phyloP scores from a whole-genome alignment of 192 early-diverging fungal genomes.

The Podila minutissima region DNA sequence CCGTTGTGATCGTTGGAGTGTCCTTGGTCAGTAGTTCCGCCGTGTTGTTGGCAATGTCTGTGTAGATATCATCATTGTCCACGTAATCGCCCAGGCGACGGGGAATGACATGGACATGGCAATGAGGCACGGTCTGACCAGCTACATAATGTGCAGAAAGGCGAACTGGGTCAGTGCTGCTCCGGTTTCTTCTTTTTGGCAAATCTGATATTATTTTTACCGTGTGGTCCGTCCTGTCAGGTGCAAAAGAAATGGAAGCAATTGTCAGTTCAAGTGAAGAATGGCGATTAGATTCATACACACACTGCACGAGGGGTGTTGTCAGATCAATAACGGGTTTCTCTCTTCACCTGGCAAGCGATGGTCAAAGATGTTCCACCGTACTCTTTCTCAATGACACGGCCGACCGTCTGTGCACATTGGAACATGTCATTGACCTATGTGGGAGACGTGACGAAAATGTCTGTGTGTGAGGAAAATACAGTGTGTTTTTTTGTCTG shows the following conservation, averaged over 20 bases:
- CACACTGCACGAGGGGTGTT: too few species aligned
- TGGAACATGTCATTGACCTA: conserved; percentile 79
- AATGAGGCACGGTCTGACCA: conserved; percentile 84
- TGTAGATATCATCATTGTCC: conserved; percentile 91
- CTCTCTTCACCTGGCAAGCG: conserved; percentile 70
- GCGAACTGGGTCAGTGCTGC: too few species aligned
- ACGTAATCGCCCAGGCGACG: conserved; percentile 80
- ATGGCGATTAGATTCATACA: not conserved
- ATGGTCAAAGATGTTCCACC: conserved; percentile 78
- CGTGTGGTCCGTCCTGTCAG: not conserved
- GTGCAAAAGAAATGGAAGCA: too few species aligned
- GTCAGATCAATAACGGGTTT: not conserved
- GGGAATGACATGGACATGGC: conserved; percentile 93
- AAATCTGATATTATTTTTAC: conserved; percentile 67
- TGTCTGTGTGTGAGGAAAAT: too few species aligned
- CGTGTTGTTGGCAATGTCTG: conserved; percentile 72
- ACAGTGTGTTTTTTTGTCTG: too few species aligned
- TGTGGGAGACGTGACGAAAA: not conserved
- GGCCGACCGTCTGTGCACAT: conserved; percentile 81
- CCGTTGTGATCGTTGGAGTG: not conserved
- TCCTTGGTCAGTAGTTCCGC: conserved; percentile 16
- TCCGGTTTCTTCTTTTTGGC: conserved; percentile 1
- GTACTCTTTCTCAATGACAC: conserved; percentile 78
- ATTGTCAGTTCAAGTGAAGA: not conserved
- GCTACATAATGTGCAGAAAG: conserved; percentile 10